Conservation (phyloP, 2,329 filamentous ascomycete genomes). For the Trichoderma sp. region DNA sequence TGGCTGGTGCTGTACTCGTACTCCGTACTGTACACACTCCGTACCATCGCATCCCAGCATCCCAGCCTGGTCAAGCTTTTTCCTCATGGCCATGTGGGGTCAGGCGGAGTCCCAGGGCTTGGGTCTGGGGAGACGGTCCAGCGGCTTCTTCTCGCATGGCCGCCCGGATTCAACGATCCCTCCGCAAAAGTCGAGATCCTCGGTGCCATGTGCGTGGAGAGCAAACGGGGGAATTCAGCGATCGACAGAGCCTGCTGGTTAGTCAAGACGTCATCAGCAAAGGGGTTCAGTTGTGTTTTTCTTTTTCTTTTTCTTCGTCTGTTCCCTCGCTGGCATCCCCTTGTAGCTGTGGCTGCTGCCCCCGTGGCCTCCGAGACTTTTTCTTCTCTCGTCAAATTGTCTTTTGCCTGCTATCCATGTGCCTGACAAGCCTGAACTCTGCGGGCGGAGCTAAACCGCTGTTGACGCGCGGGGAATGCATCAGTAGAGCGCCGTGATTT, state of each 20-base stretch:
- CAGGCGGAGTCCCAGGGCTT: conserved; percentile 20
- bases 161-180: conserved; percentile 15
- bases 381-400: not conserved
- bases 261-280: not conserved
- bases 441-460: not conserved
- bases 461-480: not conserved
- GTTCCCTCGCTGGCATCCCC: not conserved
- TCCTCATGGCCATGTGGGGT: not conserved
- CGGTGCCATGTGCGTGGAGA: conserved; percentile 7
- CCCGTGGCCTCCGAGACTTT: not conserved
- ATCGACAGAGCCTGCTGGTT: conserved; percentile 13
- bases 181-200: conserved; percentile 22
- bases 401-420: not conserved
- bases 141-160: not conserved
- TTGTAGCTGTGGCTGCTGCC: not conserved
- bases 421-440: not conserved
- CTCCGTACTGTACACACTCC: too few relatives aligned
- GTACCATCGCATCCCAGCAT: not conserved
- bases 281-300: not conserved
- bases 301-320: too few relatives aligned
- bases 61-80: not conserved
- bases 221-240: conserved; percentile 1
- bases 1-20: not conserved
- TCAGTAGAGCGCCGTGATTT: not conserved
- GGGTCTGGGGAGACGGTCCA: not conserved